Evolutionary conservation across 2,329 filamentous ascomycete genomes (phyloP).

Genomic region (Aspergillus pseudotamarii): DNA sequence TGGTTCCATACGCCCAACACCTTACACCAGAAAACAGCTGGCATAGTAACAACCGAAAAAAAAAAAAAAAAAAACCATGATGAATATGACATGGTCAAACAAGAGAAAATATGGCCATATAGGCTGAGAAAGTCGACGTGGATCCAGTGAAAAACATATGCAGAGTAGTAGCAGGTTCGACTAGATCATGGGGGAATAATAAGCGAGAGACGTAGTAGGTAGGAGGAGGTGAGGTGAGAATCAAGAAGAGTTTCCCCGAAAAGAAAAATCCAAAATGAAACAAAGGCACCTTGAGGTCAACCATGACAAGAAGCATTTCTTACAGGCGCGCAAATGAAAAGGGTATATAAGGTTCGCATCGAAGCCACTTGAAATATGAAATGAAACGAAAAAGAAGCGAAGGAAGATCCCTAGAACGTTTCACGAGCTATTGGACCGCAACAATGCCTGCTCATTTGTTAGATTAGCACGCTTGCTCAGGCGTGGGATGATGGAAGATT

Average conservation of each 20-base stretch:
- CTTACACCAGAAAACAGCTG: constrained; percentile 26
- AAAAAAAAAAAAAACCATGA: constrained; percentile 11
- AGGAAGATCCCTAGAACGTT: constrained; percentile 25
- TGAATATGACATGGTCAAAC: constrained; percentile 12
- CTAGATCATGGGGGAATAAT: constrained; percentile 7
- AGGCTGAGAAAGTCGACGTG: constrained; percentile 18
- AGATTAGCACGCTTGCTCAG: constrained; percentile 21
- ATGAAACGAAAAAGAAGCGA: constrained; percentile 27
- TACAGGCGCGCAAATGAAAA: constrained; percentile 26
- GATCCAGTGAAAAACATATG: constrained; percentile 23
- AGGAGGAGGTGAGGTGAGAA: constrained; percentile 11
- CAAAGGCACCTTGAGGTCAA: constrained; percentile 12
- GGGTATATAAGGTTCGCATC: constrained; percentile 31
- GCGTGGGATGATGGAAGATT: constrained; percentile 11
- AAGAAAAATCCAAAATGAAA: constrained; percentile 18
- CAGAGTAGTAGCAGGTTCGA: constrained; percentile 14
- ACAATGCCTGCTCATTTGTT: constrained; percentile 34
- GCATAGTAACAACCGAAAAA: constrained; percentile 25
- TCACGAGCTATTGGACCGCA: constrained; percentile 55
- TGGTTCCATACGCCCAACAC: constrained; percentile 30
- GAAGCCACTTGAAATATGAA: constrained; percentile 31
- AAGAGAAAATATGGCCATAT: constrained; percentile 7
- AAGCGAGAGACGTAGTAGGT: constrained; percentile 8
- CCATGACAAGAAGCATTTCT: constrained; percentile 24
- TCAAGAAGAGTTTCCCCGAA: constrained; percentile 8